These are phyloP conservation scores for Aspergillus hancockii DNA, from an alignment of 495 filamentous ascomycete species.

Conservation along the genomic window DNA sequence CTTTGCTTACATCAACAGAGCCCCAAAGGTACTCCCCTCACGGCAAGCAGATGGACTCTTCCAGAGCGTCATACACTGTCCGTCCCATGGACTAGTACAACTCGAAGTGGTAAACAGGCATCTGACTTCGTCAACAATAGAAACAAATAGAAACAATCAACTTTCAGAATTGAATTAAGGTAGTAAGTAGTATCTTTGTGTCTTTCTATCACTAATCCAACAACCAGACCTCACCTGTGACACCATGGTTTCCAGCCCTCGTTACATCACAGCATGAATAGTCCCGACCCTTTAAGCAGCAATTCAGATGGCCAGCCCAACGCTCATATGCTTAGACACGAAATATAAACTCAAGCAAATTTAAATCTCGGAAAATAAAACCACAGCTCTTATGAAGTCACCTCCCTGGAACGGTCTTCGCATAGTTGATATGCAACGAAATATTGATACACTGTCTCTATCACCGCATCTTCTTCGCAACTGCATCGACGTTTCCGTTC, in stretches of 20 bases:
- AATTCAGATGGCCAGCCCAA: conserved; percentile 4
- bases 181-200: background rate
- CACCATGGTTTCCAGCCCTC: conserved; percentile 11
- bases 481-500: conserved; percentile 26
- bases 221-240: conserved; percentile 13
- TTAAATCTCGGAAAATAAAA: background rate
- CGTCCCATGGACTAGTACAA: background rate
- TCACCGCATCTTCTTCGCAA: conserved; percentile 36
- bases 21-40: conserved; percentile 1
- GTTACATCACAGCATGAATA: conserved; percentile 9
- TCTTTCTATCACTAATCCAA: conserved; percentile 22
- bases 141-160: no score
- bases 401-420: background rate
- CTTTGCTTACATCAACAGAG: conserved; percentile 7
- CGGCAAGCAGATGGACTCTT: background rate
- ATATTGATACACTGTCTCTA: background rate
- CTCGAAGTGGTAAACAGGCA: background rate
- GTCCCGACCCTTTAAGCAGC: conserved; percentile 10
- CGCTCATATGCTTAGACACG: conserved; percentile 10
- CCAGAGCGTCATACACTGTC: conserved; percentile 2
- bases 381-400: background rate
- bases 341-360: background rate
- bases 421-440: conserved; percentile 20
- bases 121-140: background rate
- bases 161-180: no score